A percentile compares a stretch with the other conserved stretches of the same genome.
Conservation (phyloP, 345 rosid genomes). For the Eucalyptus grandis region DNA sequence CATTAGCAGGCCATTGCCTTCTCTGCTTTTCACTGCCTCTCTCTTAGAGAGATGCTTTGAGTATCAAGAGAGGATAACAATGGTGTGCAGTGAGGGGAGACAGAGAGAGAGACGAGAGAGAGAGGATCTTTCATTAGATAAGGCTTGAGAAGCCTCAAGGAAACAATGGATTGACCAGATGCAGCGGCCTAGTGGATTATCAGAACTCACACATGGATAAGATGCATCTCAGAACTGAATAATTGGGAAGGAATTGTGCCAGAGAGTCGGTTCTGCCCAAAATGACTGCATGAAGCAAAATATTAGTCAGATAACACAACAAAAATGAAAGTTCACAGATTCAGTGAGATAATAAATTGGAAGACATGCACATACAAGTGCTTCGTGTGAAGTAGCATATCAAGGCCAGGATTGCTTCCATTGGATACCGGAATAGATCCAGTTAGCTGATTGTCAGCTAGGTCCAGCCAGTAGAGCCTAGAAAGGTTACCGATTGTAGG, state of each 20-base stretch:
- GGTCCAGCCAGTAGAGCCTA: conserved; percentile 71
- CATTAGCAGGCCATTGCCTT: no score
- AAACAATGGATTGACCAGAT: neutral
- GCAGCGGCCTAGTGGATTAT: neutral
- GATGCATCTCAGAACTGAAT: conserved; percentile 52
- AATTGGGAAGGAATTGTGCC: conserved; percentile 54
- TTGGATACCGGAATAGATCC: conserved; percentile 72
- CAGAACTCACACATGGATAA: conserved; percentile 67
- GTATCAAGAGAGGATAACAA: no score
- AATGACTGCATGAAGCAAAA: conserved; percentile 31
- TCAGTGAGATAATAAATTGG: neutral
- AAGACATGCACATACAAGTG: conserved; percentile 58
- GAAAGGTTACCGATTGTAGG: conserved; percentile 55
- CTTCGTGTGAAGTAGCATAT: conserved; percentile 45
- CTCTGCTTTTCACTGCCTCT: no score
- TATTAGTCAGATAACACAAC: neutral
- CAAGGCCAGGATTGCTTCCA: conserved; percentile 69
- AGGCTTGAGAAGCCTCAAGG: neutral
- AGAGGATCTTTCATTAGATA: neutral
- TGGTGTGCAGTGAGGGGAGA: no score
- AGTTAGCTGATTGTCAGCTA: conserved; percentile 62
- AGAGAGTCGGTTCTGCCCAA: conserved; percentile 59
- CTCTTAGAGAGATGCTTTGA: no score
- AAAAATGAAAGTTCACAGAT: neutral
- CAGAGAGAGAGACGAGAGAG: no score